These are phyloP conservation scores for Vinca minor DNA, from an alignment of 257 asterid genomes.

Conservation along the genomic window DNA sequence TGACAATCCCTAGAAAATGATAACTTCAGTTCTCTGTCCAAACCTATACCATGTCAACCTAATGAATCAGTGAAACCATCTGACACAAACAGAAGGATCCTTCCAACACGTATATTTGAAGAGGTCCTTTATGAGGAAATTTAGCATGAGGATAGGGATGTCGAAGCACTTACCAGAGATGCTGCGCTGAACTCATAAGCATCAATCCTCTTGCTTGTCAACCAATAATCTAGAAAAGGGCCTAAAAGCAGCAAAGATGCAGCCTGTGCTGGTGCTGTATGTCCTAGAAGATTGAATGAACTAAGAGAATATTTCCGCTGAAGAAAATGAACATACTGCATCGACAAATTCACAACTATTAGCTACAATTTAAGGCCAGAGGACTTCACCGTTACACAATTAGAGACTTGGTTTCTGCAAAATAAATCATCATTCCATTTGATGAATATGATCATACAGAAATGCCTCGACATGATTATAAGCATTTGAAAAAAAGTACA, in stretches of 20 bases:
- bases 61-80: background rate
- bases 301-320: constrained; percentile 91
- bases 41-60: background rate
- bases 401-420: background rate
- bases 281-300: constrained; percentile 96
- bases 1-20: background rate
- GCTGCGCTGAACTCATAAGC: constrained; percentile 52
- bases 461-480: background rate
- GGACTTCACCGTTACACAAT: background rate
- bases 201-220: constrained; percentile 83
- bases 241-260: constrained; percentile 73
- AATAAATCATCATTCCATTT: background rate
- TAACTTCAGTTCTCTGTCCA: background rate
- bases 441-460: background rate
- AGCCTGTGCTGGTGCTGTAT: constrained; percentile 97
- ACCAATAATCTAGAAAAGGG: constrained; percentile 93
- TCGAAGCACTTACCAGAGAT: constrained; percentile 50
- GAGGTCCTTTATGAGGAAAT: background rate
- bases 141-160: background rate
- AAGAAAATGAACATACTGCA: constrained; percentile 96
- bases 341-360: constrained; percentile 15
- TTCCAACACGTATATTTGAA: background rate
- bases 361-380: constrained; percentile 7
- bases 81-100: background rate
- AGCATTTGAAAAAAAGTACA: background rate